Conservation (phyloP, 352 stramenopile species). For the Globisporangium nagaii region DNA sequence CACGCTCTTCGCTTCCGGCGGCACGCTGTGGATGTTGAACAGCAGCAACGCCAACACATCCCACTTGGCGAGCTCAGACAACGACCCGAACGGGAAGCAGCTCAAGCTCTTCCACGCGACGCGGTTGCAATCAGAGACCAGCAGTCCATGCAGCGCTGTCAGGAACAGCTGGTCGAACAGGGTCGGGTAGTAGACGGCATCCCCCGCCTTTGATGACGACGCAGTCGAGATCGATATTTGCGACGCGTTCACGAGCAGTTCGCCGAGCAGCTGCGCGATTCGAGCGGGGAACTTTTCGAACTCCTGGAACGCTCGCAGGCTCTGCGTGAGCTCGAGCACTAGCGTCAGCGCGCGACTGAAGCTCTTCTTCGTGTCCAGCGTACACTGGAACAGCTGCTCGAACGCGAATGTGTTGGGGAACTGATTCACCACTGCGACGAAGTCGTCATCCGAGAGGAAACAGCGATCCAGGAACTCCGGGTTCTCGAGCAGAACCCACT, state of each 20-base stretch:
- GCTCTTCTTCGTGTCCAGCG: conserved; percentile 68
- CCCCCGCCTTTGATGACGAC: conserved; percentile 14
- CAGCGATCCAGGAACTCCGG: conserved; percentile 74
- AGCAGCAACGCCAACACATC: conserved; percentile 71
- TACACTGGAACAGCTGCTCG: conserved; percentile 66
- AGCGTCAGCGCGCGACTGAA: conserved; percentile 72
- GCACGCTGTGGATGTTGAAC: conserved; percentile 67
- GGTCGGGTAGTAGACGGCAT: conserved; percentile 60
- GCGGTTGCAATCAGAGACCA: conserved; percentile 72
- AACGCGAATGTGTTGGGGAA: conserved; percentile 82
- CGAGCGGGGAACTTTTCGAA: conserved; percentile 75
- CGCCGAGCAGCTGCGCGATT: conserved; percentile 62
- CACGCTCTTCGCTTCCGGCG: conserved; percentile 46
- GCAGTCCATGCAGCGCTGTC: conserved; percentile 65
- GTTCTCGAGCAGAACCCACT: conserved; percentile 84
- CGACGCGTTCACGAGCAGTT: conserved; percentile 56
- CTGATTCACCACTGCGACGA: conserved; percentile 78
- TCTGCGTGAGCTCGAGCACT: conserved; percentile 70
- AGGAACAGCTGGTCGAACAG: conserved; percentile 85
- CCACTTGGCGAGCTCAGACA: conserved; percentile 78
- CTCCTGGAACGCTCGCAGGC: conserved; percentile 65
- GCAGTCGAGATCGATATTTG: conserved; percentile 40
- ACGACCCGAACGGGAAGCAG: conserved; percentile 60
- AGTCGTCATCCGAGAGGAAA: conserved; percentile 82
- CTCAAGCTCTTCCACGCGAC: conserved; percentile 69